These are phyloP conservation scores for Euryodendron excelsum DNA, from an alignment of 148 eudicot species.

Conservation along the genomic window DNA sequence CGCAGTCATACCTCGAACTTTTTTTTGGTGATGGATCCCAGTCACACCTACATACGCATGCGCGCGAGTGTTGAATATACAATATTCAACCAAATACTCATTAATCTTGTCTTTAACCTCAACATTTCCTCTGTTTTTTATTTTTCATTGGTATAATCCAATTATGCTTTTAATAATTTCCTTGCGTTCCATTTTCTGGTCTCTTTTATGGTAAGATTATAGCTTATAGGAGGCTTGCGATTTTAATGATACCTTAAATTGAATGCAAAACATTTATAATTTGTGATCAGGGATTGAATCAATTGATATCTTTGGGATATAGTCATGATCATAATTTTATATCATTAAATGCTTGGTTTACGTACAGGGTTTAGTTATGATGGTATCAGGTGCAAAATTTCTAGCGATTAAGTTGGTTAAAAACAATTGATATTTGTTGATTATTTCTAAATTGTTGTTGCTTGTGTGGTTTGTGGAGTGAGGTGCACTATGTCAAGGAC, in stretches of 20 bases:
- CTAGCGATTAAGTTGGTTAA: background rate
- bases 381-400: background rate
- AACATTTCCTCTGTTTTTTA: conserved; percentile 6
- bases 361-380: background rate
- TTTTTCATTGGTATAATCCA: background rate
- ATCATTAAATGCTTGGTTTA: background rate
- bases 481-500: background rate
- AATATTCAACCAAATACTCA: background rate
- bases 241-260: background rate
- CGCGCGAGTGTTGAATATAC: too few relatives aligned
- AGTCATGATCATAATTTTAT: background rate
- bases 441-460: background rate
- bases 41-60: background rate
- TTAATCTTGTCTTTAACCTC: background rate
- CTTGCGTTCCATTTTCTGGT: background rate
- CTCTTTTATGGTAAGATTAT: background rate
- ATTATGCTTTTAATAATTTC: background rate
- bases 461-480: background rate
- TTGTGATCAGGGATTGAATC: too few relatives aligned
- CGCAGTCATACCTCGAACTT: background rate
- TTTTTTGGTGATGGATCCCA: background rate
- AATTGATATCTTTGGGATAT: too few relatives aligned
- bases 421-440: background rate
- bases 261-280: background rate
- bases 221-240: background rate